Base-by-base conservation (phyloP, 2,329 filamentous ascomycete species). In the Dichotomopilus funicola region DNA sequence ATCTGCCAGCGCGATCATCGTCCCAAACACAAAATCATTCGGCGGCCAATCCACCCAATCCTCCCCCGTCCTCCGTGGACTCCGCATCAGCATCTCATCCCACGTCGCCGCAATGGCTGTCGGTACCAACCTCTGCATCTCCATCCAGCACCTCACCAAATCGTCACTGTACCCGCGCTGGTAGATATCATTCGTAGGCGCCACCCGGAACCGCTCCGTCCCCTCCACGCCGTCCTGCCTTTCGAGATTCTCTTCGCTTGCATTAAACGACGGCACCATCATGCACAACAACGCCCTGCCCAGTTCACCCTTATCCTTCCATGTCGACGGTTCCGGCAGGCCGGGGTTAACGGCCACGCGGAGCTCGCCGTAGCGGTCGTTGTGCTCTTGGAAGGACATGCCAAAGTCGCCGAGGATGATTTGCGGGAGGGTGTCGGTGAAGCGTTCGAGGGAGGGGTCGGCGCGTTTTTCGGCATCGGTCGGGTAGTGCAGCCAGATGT, bases 381-480 rank as follows among this genome's bases (percentile, higher is more conserved):
- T 49, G 19, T 38, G 9, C 7, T 19, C 46, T 11, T 51, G 37
- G 2, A 56, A 36, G 2, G 59, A 54, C 8, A 51, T 5, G 12
- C 59, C 61, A 42, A 57, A 61, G 11, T 60, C 57, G 1, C 55
- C 57, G 36, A 62, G 5, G 1, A 59, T 49, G 11, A 59, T 42
- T 38, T 61, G 57, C 42, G 61, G 61, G 1, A 56, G 27, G 3
- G 6, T 10, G 12, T 61, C 49, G 6, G 19, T 33, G 42, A 51
- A 61, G 1, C 12, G 8, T n/a, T 40, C 7, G 12, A 57, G 38
- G 1, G 10, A 6, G 3, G 58, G 42, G 50, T 58, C 51, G 5
- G n/a, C 9, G 9, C 4, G 2, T 35, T 49, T 54, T 36, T 61
- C 59, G n/a, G 53, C 45, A 10, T 55, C 48, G 12, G 46, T 59